Conservation (phyloP, 108 stramenopile species). For the Nitzschia inconspicua region DNA sequence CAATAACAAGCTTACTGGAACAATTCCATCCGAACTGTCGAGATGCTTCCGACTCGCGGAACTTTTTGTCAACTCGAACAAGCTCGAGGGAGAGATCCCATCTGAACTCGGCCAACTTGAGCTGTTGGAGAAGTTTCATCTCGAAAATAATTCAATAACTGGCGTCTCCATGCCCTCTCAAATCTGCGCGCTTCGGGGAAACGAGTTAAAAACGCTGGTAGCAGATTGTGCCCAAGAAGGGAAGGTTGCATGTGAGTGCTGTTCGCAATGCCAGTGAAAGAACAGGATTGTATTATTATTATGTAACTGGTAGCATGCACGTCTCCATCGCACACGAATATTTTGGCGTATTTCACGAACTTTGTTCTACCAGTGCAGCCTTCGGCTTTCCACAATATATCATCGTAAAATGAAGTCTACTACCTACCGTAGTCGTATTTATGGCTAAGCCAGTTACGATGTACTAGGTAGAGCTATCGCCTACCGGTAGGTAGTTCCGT, state of each 20-base stretch:
- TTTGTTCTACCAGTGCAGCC: too few relatives aligned
- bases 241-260: conserved; percentile 23
- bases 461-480: too few relatives aligned
- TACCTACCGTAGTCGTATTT: too few relatives aligned
- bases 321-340: too few relatives aligned
- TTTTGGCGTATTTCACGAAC: too few relatives aligned
- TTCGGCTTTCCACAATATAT: too few relatives aligned
- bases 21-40: conserved; percentile 25
- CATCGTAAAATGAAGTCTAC: too few relatives aligned
- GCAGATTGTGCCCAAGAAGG: conserved; percentile 11
- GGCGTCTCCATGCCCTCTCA: conserved; percentile 31
- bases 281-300: too few relatives aligned
- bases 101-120: conserved; percentile 26
- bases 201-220: conserved; percentile 1
- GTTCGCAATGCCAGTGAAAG: conserved; percentile 12
- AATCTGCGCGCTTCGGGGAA: conserved; percentile 8
- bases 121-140: conserved; percentile 6
- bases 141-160: conserved; percentile 27
- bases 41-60: conserved; percentile 10
- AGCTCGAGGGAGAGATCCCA: conserved; percentile 30
- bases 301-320: too few relatives aligned
- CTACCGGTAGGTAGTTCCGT: too few relatives aligned
- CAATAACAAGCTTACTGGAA: conserved; percentile 24
- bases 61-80: conserved; percentile 20
- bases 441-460: too few relatives aligned